A percentile compares a stretch with the other conserved stretches of the same genome.
These are phyloP conservation scores for Dunaliella salina DNA, from an alignment of 163 green algal species.

Conservation along the genomic window DNA sequence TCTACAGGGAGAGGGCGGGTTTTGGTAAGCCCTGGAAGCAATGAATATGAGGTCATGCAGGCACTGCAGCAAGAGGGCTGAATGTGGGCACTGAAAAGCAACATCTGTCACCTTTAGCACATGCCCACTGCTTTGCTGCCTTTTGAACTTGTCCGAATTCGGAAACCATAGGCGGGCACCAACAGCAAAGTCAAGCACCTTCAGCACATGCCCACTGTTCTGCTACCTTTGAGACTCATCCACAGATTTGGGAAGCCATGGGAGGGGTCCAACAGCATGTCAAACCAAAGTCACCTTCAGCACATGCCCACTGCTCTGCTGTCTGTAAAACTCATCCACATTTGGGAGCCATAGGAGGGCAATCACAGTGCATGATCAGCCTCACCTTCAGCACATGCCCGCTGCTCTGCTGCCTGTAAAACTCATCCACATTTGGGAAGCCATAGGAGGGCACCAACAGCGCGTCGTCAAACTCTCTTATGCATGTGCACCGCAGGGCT, in stretches of 20 bases:
- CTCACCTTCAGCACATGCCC: not conserved
- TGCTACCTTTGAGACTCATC: constrained; percentile 1
- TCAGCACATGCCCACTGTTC: not conserved
- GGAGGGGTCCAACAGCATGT: too few relatives aligned
- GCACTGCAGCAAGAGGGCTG: too few relatives aligned
- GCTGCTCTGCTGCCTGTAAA: constrained; percentile 5
- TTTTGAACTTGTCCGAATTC: not conserved
- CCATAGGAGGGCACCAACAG: constrained; percentile 7
- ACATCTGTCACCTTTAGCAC: constrained; percentile 3
- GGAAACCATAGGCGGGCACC: constrained; percentile 1
- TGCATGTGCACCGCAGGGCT: not conserved
- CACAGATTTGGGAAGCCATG: not conserved
- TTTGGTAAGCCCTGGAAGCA: too few relatives aligned
- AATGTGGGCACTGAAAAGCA: too few relatives aligned
- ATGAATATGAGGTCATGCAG: too few relatives aligned
- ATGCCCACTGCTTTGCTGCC: not conserved
- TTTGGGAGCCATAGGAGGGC: too few relatives aligned
- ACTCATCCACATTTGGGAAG: constrained; percentile 1
- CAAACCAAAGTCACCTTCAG: not conserved
- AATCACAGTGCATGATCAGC: too few relatives aligned
- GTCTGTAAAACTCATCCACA: constrained; percentile 6
- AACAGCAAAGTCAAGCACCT: not conserved
- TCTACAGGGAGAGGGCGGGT: too few relatives aligned
- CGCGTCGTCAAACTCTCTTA: constrained; percentile 1
- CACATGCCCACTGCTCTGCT: not conserved